phyloP scores from a whole-genome alignment of 768 basidiomycete species.

The Suillus subaureus region DNA sequence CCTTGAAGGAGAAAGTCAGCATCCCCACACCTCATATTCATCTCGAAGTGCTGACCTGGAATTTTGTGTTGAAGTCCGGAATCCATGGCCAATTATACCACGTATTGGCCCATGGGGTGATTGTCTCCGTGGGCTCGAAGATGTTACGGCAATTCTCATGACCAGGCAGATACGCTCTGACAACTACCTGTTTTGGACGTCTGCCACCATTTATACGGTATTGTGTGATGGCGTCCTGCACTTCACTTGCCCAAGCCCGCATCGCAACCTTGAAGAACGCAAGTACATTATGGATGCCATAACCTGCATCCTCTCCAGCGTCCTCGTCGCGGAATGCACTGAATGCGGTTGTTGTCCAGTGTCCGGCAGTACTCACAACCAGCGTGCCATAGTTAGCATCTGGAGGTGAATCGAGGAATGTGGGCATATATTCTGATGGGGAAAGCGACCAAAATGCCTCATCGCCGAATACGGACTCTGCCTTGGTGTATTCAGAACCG shows the following conservation, averaged over 20 bases:
- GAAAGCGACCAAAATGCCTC: slow-evolving; percentile 57
- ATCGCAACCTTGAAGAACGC: slow-evolving; percentile 62
- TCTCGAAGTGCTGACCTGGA: slow-evolving; percentile 47
- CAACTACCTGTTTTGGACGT: slow-evolving; percentile 47
- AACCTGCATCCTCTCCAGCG: slow-evolving; percentile 35
- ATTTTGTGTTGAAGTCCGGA: slow-evolving; percentile 54
- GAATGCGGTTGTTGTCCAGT: slow-evolving; percentile 67
- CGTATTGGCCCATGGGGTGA: slow-evolving; percentile 45
- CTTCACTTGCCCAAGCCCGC: slow-evolving; percentile 52
- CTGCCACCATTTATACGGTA: slow-evolving; percentile 32
- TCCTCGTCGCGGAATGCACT: slow-evolving; percentile 39
- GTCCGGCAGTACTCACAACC: slow-evolving; percentile 65
- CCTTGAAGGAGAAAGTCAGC: slow-evolving; percentile 33
- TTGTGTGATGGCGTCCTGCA: slow-evolving; percentile 47
- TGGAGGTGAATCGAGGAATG: slow-evolving; percentile 49
- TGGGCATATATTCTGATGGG: slow-evolving; percentile 52
- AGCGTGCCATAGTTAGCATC: slow-evolving; percentile 60
- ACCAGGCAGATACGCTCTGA: slow-evolving; percentile 64
- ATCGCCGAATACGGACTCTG: slow-evolving; percentile 51
- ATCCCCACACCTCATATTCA: slow-evolving; percentile 7
- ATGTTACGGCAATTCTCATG: slow-evolving; percentile 64
- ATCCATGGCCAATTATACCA: slow-evolving; percentile 74
- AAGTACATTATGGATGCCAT: slow-evolving; percentile 56
- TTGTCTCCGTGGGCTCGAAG: slow-evolving; percentile 47
- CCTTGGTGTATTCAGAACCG: slow-evolving; percentile 29